These are phyloP conservation scores for Crithidia expoeki DNA, from an alignment of 208 protist species.

Conservation along the genomic window DNA sequence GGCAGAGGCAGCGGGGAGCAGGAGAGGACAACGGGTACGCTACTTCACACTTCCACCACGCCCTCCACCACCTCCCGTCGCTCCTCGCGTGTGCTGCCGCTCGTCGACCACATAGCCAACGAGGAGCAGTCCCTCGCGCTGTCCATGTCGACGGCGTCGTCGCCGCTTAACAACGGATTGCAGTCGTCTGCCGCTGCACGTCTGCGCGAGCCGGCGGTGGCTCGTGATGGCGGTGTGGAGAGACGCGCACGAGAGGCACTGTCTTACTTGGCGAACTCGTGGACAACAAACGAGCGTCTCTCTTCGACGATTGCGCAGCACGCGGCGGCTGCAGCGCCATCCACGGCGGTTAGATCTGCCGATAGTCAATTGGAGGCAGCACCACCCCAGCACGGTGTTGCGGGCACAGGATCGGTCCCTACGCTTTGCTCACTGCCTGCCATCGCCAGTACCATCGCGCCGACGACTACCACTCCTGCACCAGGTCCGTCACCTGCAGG, in stretches of 20 bases:
- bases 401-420: too few relatives aligned
- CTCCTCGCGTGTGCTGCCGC: slow-evolving; percentile 21
- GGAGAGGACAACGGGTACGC: too few relatives aligned
- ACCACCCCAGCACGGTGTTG: too few relatives aligned
- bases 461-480: neutral
- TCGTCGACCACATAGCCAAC: slow-evolving; percentile 20
- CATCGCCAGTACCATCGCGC: neutral
- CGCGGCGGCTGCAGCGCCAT: neutral
- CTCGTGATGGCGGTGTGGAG: neutral
- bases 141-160: slow-evolving; percentile 6
- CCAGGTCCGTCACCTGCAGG: neutral
- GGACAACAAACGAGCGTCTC: slow-evolving; percentile 2
- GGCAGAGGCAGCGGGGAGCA: slow-evolving; percentile 8
- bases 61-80: slow-evolving; percentile 13
- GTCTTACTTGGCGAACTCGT: neutral
- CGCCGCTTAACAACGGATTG: neutral
- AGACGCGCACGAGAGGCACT: neutral
- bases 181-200: neutral
- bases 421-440: neutral
- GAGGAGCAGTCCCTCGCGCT: slow-evolving; percentile 14
- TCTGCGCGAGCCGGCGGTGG: neutral
- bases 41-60: too few relatives aligned
- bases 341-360: too few relatives aligned
- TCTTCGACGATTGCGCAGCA: slow-evolving; percentile 8
- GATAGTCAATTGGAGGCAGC: too few relatives aligned